phyloP scores from a whole-genome alignment of 148 eudicot species.

The Bassia scoparia region DNA sequence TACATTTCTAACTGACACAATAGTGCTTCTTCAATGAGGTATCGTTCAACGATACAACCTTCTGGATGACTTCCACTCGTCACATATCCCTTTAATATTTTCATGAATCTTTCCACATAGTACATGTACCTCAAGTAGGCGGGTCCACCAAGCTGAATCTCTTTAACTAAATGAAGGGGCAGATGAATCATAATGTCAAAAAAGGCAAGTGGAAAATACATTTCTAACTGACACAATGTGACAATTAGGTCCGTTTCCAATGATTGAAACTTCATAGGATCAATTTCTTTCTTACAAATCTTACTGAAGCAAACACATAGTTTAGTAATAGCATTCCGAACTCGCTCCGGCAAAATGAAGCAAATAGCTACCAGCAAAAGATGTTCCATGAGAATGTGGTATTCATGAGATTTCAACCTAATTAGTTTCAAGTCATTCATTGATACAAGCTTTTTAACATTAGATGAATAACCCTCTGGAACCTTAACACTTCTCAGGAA shows the following conservation, averaged over 20 bases:
- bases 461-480: neutral
- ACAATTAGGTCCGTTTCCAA: neutral
- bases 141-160: neutral
- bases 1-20: constrained; percentile 19
- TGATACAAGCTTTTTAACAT: neutral
- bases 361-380: constrained; percentile 5
- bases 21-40: too few relatives aligned
- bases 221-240: constrained; percentile 16
- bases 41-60: neutral
- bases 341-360: constrained; percentile 1
- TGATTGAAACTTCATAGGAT: neutral
- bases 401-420: neutral
- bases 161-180: constrained; percentile 7
- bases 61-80: neutral
- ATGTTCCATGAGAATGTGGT: neutral
- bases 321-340: constrained; percentile 1
- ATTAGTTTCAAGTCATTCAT: neutral
- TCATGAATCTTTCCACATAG: neutral
- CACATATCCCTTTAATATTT: neutral
- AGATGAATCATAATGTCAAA: constrained; percentile 22
- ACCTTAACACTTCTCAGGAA: neutral
- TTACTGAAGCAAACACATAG: neutral
- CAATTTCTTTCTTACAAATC: neutral
- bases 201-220: constrained; percentile 20
- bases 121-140: neutral